Base-by-base conservation (phyloP, 148 eudicot genomes). In the Silene uniflora region DNA sequence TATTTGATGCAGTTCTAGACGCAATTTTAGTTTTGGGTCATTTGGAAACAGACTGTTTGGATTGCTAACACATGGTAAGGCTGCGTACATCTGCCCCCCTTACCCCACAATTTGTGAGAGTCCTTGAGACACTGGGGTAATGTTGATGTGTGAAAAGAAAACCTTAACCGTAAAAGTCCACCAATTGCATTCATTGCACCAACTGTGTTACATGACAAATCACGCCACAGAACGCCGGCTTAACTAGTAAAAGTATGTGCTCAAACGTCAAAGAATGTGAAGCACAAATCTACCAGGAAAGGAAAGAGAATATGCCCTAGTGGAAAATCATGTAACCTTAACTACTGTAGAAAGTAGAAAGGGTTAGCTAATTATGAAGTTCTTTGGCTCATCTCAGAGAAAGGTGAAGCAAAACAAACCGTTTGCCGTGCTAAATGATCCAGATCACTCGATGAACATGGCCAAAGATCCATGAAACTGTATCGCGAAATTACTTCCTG, bases 401-500 rank as follows among this genome's bases (percentile, higher is more conserved):
- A 52, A 12, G 47, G 7, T 5, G 29, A 35, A 60, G 47, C 71
- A 49, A 68, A 70, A 80, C 80, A 67, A 74, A 96, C 99, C 89
- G 87, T 91, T 81, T 92, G 96, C 72, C 93, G 82, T 59, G 97
- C 86, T 81, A 96, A 82, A 83, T 92, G 91, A 84, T 96, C 98
- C 82, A 96, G 82, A 81, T 96, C 98, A 73, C 81, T 92, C 17
- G 95, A 83, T 67, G 98, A 92, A 88, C 99, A 96, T 68, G 99
- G 99, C 91, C 93, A 91, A 71, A 96, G 94, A 88, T 91, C 96
- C 97, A 84, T 89, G 75, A 87, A 96, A 81, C 94, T 91, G 71
- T 96, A 96, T 67, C 99, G 90, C 44, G 95, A 88, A 73, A 91
- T 85, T 42, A 96, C 93, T 84, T 96, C 99, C 76, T 92, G 98